These are phyloP conservation scores for Fusarium sp. DNA, from an alignment of 2,329 filamentous ascomycete genomes.

Conservation along the genomic window DNA sequence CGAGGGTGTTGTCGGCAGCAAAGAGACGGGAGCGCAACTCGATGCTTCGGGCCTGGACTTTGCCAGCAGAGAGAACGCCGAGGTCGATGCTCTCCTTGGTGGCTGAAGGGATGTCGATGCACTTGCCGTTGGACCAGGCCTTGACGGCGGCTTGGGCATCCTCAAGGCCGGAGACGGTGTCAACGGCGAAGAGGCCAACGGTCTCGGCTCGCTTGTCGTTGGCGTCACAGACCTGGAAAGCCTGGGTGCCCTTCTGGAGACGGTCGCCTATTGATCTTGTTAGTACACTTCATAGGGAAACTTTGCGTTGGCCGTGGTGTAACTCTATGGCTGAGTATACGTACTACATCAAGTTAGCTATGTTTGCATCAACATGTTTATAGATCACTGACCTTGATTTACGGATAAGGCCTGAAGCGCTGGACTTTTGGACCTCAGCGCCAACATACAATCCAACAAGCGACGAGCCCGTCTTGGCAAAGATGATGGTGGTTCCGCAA, in stretches of 20 bases:
- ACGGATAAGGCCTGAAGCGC: constrained; percentile 34
- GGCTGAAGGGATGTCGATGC: constrained; percentile 20
- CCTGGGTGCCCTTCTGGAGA: constrained; percentile 37
- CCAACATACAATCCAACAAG: constrained; percentile 45
- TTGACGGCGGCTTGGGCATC: constrained; percentile 37
- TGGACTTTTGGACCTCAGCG: constrained; percentile 43
- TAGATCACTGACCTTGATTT: constrained; percentile 24
- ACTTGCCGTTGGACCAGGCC: constrained; percentile 44
- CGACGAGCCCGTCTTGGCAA: constrained; percentile 44
- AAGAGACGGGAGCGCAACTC: constrained; percentile 39
- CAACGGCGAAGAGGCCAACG: constrained; percentile 41
- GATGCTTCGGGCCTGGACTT: constrained; percentile 31
- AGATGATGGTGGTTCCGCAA: constrained; percentile 43
- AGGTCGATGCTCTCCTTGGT: constrained; percentile 27
- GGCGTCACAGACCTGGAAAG: constrained; percentile 41
- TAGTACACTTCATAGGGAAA: neutral
- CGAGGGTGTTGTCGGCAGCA: constrained; percentile 25
- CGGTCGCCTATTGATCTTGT: constrained; percentile 9
- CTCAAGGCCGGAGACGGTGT: constrained; percentile 26
- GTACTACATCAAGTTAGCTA: constrained; percentile 24
- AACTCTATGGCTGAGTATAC: neutral
- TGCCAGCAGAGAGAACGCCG: constrained; percentile 34
- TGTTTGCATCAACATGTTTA: neutral
- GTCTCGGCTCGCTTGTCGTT: constrained; percentile 39
- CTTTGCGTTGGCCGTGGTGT: no score